Conservation (phyloP, 176 grass and related monocot genomes). For the Cymbopogon citratus region DNA sequence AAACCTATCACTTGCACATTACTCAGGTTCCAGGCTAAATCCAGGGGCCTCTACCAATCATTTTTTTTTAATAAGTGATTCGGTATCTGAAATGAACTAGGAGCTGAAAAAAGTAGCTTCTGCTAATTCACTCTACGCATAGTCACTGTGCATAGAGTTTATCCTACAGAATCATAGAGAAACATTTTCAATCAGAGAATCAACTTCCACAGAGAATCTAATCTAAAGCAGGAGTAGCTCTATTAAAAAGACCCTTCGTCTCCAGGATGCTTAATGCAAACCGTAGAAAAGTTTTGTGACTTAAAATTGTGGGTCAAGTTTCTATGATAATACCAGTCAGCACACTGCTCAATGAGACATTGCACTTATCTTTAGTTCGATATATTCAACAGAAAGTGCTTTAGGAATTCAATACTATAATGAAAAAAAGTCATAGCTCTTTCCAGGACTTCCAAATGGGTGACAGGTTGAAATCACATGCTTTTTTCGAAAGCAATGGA, state of each 20-base stretch:
- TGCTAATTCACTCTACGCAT: background rate
- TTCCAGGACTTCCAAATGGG: background rate
- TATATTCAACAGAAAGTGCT: constrained; percentile 1
- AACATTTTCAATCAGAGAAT: too few species aligned
- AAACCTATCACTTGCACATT: constrained; percentile 2
- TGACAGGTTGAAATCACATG: background rate
- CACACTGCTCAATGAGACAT: background rate
- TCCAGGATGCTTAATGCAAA: background rate
- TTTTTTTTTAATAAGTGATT: background rate
- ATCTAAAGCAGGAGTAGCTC: too few species aligned
- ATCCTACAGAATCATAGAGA: too few species aligned
- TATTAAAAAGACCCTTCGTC: background rate
- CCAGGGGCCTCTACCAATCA: background rate
- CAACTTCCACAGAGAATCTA: too few species aligned
- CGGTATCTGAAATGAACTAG: background rate
- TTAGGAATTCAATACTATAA: constrained; percentile 17
- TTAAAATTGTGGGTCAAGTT: background rate
- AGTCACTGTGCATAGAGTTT: too few species aligned
- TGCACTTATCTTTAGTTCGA: constrained; percentile 1
- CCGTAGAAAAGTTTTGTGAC: background rate
- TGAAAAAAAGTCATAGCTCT: background rate
- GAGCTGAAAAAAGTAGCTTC: background rate
- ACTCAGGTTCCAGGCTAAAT: background rate
- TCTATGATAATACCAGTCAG: background rate
- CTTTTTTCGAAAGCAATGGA: background rate